Percentiles rank a stretch among this genome's conserved stretches.
Conservation (phyloP, 2,329 filamentous ascomycete genomes). For the Rachicladosporium sp. region DNA sequence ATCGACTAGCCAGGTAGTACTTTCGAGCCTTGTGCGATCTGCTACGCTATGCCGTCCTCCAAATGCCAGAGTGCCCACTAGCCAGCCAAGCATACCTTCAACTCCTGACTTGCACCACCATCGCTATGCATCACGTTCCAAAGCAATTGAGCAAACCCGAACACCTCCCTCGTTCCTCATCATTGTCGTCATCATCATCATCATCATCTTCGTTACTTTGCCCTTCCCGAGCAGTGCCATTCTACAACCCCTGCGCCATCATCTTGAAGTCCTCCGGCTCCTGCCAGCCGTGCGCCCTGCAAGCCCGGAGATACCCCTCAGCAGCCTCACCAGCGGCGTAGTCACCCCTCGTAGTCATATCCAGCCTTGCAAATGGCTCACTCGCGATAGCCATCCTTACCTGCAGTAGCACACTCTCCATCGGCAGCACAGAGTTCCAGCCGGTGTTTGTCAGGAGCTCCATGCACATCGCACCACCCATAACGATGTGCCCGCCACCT, state of each 20-base stretch:
- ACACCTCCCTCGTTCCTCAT: no score
- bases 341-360: constrained; percentile 14
- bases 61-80: no score
- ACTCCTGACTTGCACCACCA: no score
- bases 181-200: no score
- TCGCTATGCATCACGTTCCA: no score
- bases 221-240: no score
- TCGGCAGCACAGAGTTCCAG: constrained; percentile 60
- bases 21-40: no score
- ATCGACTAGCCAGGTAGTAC: no score
- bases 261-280: constrained; percentile 51
- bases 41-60: no score
- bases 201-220: no score
- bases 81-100: no score
- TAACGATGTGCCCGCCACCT: constrained; percentile 76
- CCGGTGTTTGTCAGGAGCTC: constrained; percentile 63
- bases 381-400: constrained; percentile 63
- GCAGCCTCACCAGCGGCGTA: constrained; percentile 62
- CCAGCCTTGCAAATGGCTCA: constrained; percentile 65
- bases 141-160: no score
- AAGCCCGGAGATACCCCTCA: constrained; percentile 59
- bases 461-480: constrained; percentile 75
- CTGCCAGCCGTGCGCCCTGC: constrained; percentile 57
- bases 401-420: constrained; percentile 72
- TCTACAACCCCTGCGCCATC: constrained; percentile 28